phyloP scores from a whole-genome alignment of 352 stramenopile genomes.

The Paralagenidium karlingii region DNA sequence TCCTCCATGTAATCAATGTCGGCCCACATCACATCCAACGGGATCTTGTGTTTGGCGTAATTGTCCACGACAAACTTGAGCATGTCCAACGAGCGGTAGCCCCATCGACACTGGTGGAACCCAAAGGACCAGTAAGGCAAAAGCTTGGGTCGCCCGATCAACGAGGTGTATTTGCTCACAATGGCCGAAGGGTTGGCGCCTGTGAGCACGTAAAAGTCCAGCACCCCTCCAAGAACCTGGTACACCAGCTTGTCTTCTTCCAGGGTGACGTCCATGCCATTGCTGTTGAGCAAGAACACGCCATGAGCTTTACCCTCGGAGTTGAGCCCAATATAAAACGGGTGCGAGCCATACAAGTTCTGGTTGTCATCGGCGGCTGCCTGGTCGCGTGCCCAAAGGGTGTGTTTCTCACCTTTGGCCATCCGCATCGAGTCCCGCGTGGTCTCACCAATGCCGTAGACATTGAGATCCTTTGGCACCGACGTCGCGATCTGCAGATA shows the following conservation, averaged over 20 bases:
- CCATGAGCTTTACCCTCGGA: slow-evolving; percentile 21
- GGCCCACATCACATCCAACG: slow-evolving; percentile 37
- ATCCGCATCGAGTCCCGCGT: slow-evolving; percentile 16
- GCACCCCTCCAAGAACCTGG: slow-evolving; percentile 28
- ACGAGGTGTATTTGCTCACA: slow-evolving; percentile 27
- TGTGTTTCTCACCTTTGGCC: slow-evolving; percentile 25
- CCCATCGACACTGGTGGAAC: slow-evolving; percentile 46
- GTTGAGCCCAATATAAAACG: slow-evolving; percentile 32
- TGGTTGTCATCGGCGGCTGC: slow-evolving; percentile 15
- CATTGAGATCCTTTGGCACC: slow-evolving; percentile 7
- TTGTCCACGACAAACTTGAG: slow-evolving; percentile 17
- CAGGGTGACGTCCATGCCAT: slow-evolving; percentile 47
- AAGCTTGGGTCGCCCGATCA: slow-evolving; percentile 35
- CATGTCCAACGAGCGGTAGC: slow-evolving; percentile 12
- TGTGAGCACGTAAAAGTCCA: slow-evolving; percentile 43
- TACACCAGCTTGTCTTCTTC: slow-evolving; percentile 21
- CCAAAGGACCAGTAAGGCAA: slow-evolving; percentile 52
- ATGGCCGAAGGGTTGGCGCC: slow-evolving; percentile 24
- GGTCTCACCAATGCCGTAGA: slow-evolving; percentile 41
- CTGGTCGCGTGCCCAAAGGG: slow-evolving; percentile 24
- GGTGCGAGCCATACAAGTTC: slow-evolving; percentile 44
- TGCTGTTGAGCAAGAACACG: slow-evolving; percentile 38
- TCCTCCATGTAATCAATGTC: slow-evolving; percentile 47
- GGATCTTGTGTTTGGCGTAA: slow-evolving; percentile 19
- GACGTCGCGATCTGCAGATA: slow-evolving; percentile 37